Conservation (phyloP, 1,284 basidiomycete genomes). For the Fomitiporia mediterranea region DNA sequence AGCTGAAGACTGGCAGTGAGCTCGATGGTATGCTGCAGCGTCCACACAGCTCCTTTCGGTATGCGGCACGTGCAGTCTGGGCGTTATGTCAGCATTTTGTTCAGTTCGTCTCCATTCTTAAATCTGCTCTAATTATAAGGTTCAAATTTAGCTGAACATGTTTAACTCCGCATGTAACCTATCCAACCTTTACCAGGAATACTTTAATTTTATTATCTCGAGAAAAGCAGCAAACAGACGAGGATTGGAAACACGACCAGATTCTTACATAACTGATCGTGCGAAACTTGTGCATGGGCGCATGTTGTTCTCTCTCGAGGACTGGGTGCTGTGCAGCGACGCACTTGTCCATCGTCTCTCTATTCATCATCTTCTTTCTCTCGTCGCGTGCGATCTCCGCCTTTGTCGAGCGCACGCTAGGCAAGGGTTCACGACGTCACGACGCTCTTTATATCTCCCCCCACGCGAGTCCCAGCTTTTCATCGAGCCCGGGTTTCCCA, state of each 20-base stretch:
- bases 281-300: background rate
- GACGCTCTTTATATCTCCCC: slow-evolving; percentile 9
- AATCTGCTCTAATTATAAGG: background rate
- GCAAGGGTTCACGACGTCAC: slow-evolving; percentile 11
- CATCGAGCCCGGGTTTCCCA: slow-evolving; percentile 13
- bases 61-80: background rate
- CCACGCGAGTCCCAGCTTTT: slow-evolving; percentile 13
- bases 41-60: background rate
- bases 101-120: slow-evolving; percentile 2
- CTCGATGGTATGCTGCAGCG: background rate
- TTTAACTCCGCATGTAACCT: background rate
- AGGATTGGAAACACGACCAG: background rate
- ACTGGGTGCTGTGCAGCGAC: background rate
- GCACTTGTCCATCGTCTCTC: background rate
- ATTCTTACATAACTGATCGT: slow-evolving; percentile 1
- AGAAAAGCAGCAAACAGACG: background rate
- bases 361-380: slow-evolving; percentile 15
- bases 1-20: background rate
- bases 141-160: background rate
- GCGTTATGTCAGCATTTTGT: background rate
- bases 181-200: background rate
- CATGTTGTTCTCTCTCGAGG: slow-evolving; percentile 6
- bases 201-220: no score
- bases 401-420: slow-evolving; percentile 14
- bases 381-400: slow-evolving; percentile 1